phyloP scores from a whole-genome alignment of 2,329 filamentous ascomycete genomes.

The Diaporthe sp. region DNA sequence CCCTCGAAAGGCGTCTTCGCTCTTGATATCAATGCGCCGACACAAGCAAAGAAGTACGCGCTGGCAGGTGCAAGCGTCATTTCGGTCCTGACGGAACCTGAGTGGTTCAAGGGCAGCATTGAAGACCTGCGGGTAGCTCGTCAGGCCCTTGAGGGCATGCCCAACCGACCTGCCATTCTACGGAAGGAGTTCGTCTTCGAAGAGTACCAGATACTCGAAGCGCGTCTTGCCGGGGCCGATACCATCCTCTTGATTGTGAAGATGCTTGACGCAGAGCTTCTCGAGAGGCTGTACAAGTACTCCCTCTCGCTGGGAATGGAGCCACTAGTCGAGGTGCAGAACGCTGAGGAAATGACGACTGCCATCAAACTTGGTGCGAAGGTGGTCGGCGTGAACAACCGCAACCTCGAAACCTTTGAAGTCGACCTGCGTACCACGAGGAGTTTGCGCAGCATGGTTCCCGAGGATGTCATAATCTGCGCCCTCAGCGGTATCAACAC shows the following conservation, averaged over 20 bases:
- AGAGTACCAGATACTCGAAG: conserved; percentile 97
- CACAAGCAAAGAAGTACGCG: conserved; percentile 92
- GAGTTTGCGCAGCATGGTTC: conserved; percentile 88
- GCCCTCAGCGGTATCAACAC: conserved; percentile 95
- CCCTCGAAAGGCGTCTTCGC: conserved; percentile 97
- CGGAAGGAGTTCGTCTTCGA: conserved; percentile 99
- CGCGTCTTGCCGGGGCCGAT: conserved; percentile 91
- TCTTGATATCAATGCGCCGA: conserved; percentile 86
- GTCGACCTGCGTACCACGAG: conserved; percentile 95
- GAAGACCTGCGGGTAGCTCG: conserved; percentile 91
- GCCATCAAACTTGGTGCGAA: conserved; percentile 89
- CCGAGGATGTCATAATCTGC: conserved; percentile 88
- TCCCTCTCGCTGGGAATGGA: conserved; percentile 95
- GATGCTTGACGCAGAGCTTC: conserved; percentile 85
- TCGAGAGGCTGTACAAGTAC: conserved; percentile 88
- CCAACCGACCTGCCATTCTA: conserved; percentile 90
- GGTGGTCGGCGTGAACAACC: conserved; percentile 97
- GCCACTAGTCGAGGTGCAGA: conserved; percentile 96
- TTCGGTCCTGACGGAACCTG: conserved; percentile 96
- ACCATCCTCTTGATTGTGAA: conserved; percentile 97
- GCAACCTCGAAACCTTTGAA: conserved; percentile 95
- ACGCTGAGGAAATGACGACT: conserved; percentile 89
- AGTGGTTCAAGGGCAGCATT: conserved; percentile 99
- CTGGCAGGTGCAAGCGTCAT: conserved; percentile 96
- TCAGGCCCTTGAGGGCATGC: conserved; percentile 90